phyloP scores from a whole-genome alignment of 768 basidiomycete species.

The Chalciporus pseudorubinellus region DNA sequence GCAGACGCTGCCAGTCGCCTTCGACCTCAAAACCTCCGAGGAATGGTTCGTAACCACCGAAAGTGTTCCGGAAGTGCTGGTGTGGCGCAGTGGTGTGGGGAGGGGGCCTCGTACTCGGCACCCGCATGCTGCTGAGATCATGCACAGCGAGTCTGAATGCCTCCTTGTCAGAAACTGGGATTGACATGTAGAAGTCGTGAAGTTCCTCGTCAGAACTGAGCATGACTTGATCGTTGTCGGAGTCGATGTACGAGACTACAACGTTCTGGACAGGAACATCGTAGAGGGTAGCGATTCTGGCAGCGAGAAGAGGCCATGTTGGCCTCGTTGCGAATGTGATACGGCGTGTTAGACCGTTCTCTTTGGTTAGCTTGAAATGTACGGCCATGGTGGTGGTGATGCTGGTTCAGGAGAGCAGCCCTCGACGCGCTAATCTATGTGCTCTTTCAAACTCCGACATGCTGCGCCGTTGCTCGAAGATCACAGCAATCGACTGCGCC shows the following conservation, averaged over 20 bases:
- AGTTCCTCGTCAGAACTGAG: slow-evolving; percentile 76
- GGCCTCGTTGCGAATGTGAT: slow-evolving; percentile 51
- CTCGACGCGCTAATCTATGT: slow-evolving; percentile 12
- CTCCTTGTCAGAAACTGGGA: slow-evolving; percentile 19
- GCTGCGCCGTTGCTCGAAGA: slow-evolving; percentile 30
- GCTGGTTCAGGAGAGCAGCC: slow-evolving; percentile 14
- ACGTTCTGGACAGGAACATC: slow-evolving; percentile 55
- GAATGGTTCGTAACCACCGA: slow-evolving; percentile 47
- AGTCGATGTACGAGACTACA: slow-evolving; percentile 70
- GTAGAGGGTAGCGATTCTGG: slow-evolving; percentile 53
- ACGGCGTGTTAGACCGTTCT: slow-evolving; percentile 58
- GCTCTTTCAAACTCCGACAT: slow-evolving; percentile 43
- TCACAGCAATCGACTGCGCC: slow-evolving; percentile 6
- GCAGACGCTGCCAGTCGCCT: slow-evolving; percentile 66
- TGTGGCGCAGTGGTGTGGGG: slow-evolving; percentile 35
- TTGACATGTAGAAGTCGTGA: slow-evolving; percentile 59
- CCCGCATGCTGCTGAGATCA: slow-evolving; percentile 47
- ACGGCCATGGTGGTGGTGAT: slow-evolving; percentile 44
- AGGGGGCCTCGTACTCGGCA: slow-evolving; percentile 31
- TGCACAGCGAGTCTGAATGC: slow-evolving; percentile 60
- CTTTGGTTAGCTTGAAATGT: slow-evolving; percentile 65
- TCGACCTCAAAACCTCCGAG: slow-evolving; percentile 48
- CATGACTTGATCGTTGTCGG: slow-evolving; percentile 74
- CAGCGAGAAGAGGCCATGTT: slow-evolving; percentile 54
- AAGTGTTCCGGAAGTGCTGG: slow-evolving; percentile 56